These are phyloP conservation scores for Neopestalotiopsis sp. DNA, from an alignment of 2,329 filamentous ascomycete genomes.

Conservation along the genomic window DNA sequence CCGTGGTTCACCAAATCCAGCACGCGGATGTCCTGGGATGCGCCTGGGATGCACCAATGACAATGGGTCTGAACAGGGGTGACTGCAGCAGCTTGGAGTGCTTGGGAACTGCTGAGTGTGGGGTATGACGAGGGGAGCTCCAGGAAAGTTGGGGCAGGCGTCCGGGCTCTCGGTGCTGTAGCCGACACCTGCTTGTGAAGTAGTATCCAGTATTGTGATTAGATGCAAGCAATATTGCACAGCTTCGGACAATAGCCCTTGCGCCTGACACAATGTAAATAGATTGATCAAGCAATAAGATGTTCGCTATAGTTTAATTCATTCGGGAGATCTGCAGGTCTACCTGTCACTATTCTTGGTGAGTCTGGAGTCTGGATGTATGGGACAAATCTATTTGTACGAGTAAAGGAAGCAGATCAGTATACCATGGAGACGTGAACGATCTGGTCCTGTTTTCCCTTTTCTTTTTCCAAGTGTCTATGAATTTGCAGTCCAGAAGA, in stretches of 20 bases:
- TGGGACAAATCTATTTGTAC: background rate
- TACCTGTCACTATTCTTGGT: background rate
- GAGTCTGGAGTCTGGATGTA: background rate
- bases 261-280: background rate
- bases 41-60: conserved; percentile 5
- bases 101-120: conserved; percentile 14
- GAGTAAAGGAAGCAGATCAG: no score
- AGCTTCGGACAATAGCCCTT: background rate
- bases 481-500: background rate
- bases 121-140: conserved; percentile 16
- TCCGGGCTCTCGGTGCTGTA: conserved; percentile 10
- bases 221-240: background rate
- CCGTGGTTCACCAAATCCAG: background rate
- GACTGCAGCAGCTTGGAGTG: background rate
- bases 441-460: background rate
- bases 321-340: no score
- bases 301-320: background rate
- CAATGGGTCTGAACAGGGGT: background rate
- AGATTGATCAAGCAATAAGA: background rate
- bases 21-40: background rate
- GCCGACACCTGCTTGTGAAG: background rate
- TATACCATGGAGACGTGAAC: no score
- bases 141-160: conserved; percentile 2
- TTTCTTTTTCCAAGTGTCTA: background rate
- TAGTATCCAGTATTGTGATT: background rate